phyloP scores from a whole-genome alignment of 2,329 filamentous ascomycete genomes.

The Dryadomyces quercus-mongolicae region DNA sequence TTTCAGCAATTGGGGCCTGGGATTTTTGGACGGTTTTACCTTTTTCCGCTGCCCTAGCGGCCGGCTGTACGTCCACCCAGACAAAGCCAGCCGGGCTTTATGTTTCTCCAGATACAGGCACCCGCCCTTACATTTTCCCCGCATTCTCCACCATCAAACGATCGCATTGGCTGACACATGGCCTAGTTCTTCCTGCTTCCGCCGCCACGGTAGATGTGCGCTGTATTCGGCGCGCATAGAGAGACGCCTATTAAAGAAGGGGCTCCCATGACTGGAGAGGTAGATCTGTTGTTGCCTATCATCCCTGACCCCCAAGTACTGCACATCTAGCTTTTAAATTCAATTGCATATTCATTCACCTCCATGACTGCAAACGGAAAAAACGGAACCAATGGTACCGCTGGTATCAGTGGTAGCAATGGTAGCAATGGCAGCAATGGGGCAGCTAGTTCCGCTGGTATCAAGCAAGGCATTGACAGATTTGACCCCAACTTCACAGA shows the following conservation, averaged over 20 bases:
- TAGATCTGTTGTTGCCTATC: no score
- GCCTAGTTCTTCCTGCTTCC: neutral
- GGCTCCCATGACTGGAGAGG: neutral
- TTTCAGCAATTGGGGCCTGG: neutral
- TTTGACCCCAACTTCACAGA: constrained; percentile 72
- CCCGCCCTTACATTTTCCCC: neutral
- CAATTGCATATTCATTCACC: neutral
- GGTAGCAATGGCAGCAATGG: neutral
- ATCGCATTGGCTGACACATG: neutral
- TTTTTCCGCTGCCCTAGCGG: neutral
- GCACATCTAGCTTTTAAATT: neutral
- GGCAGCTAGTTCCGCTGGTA: constrained; percentile 5
- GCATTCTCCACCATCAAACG: neutral
- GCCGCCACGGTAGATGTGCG: neutral
- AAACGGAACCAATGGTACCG: neutral
- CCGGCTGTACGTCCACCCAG: neutral
- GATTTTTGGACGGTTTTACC: neutral
- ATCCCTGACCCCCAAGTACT: no score
- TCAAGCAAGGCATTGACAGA: constrained; percentile 16
- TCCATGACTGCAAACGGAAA: neutral
- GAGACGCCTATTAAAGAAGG: neutral
- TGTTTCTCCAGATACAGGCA: neutral
- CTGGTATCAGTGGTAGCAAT: no score
- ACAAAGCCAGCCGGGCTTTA: neutral
- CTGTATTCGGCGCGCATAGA: neutral